Evolutionary conservation across 371 early-diverging fungal genomes (phyloP).

Genomic region (Circinella umbellata): DNA sequence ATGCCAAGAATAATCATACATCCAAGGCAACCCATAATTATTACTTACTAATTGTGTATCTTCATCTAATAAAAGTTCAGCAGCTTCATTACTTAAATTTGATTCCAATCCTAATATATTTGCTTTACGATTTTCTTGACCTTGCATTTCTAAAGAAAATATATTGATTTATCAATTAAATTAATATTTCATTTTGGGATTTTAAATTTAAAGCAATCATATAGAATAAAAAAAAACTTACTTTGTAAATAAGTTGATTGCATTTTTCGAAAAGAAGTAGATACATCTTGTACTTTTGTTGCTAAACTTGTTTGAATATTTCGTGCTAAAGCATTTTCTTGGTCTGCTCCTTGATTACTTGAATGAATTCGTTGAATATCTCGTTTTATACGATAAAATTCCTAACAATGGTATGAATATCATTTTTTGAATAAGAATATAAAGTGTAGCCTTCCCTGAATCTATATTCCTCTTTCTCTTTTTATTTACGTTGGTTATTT

Average conservation of each 20-base stretch:
- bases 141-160: constrained; percentile 37
- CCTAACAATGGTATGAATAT: constrained; percentile 46
- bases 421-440: not conserved
- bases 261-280: constrained; percentile 78
- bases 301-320: constrained; percentile 93
- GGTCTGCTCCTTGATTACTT: constrained; percentile 53
- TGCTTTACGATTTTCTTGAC: constrained; percentile 52
- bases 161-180: not conserved
- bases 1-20: not conserved
- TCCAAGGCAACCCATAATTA: too few species aligned
- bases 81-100: constrained; percentile 47
- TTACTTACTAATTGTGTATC: constrained; percentile 50
- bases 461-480: not conserved
- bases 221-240: constrained; percentile 39
- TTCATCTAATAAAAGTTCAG: constrained; percentile 49
- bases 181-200: not conserved
- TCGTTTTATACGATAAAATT: constrained; percentile 84
- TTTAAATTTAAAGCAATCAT: too few species aligned
- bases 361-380: constrained; percentile 78
- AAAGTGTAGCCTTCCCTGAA: not conserved
- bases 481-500: constrained; percentile 76
- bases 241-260: constrained; percentile 91
- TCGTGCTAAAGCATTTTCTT: constrained; percentile 73
- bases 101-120: constrained; percentile 50
- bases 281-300: constrained; percentile 86